These are phyloP conservation scores for Eucalyptus marginata DNA, from an alignment of 345 rosid species.

Conservation along the genomic window DNA sequence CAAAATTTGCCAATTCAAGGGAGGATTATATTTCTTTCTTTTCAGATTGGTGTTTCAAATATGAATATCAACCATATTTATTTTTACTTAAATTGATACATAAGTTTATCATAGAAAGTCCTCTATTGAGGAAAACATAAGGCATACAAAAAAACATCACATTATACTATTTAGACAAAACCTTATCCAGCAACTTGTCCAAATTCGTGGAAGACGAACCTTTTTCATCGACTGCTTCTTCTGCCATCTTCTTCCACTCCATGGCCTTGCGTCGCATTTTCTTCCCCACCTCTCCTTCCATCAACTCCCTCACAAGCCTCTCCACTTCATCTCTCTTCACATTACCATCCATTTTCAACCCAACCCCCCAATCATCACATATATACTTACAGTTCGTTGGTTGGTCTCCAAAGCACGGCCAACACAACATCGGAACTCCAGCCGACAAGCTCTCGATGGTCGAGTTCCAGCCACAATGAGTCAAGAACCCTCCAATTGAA, in stretches of 20 bases:
- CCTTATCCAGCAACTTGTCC: neutral
- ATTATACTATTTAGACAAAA: neutral
- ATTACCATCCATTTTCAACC: neutral
- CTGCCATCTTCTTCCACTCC: neutral
- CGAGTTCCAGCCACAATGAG: slow-evolving; percentile 12
- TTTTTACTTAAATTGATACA: no score
- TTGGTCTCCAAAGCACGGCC: slow-evolving; percentile 10
- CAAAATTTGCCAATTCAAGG: no score
- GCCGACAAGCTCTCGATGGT: slow-evolving; percentile 2
- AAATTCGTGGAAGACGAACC: neutral
- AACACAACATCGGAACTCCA: slow-evolving; percentile 4
- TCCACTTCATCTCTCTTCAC: slow-evolving; percentile 12
- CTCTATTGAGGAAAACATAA: neutral
- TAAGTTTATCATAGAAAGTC: no score
- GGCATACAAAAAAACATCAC: neutral
- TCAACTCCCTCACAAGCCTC: neutral
- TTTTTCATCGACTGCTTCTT: neutral
- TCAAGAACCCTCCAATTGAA: slow-evolving; percentile 4
- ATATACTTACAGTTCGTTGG: slow-evolving; percentile 7
- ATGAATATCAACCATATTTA: no score
- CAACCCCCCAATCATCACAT: slow-evolving; percentile 21
- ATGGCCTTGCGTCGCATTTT: neutral
- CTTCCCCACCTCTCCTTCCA: neutral
- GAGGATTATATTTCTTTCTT: no score
- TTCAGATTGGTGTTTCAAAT: no score